Conservation (phyloP, 2,329 filamentous ascomycete species). For the Pseudogymnoascus sp. region DNA sequence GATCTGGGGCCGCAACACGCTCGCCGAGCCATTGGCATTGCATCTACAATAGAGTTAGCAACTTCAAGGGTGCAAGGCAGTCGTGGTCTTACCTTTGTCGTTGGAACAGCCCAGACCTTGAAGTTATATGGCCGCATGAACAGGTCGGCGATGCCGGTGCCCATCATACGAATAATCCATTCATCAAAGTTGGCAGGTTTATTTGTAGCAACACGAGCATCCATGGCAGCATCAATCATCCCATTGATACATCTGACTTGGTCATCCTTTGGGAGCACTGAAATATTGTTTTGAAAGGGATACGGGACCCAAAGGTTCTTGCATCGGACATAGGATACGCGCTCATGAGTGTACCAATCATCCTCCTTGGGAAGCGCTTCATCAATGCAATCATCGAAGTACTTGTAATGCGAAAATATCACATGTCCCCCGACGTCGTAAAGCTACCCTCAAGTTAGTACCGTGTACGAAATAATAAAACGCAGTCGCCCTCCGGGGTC, state of each 20-base stretch:
- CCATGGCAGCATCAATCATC: conserved; percentile 88
- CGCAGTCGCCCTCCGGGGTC: conserved; percentile 1
- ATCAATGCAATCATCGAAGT: conserved; percentile 98
- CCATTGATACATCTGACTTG: conserved; percentile 92
- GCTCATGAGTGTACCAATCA: conserved; percentile 97
- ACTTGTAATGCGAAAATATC: conserved; percentile 99
- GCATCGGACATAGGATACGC: conserved; percentile 98
- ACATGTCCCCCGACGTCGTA: conserved; percentile 98
- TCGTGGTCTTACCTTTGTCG: conserved; percentile 63
- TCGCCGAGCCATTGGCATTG: conserved; percentile 98
- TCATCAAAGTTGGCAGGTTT: conserved; percentile 98
- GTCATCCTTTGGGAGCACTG: conserved; percentile 94
- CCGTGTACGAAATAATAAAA: conserved; percentile 17
- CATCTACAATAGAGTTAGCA: conserved; percentile 54
- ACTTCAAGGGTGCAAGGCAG: not conserved
- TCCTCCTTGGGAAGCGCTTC: conserved; percentile 89
- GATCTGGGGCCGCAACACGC: conserved; percentile 91
- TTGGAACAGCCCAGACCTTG: conserved; percentile 99
- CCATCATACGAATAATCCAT: conserved; percentile 93
- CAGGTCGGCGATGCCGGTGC: conserved; percentile 78
- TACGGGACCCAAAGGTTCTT: conserved; percentile 96
- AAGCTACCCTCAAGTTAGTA: conserved; percentile 49
- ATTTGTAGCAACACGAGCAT: conserved; percentile 73
- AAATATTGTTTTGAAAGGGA: conserved; percentile 99
- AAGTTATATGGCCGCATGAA: conserved; percentile 99